A percentile compares a stretch with the other conserved stretches of the same genome.
These are phyloP conservation scores for Mollisiaceae sp. DNA, from an alignment of 2,329 filamentous ascomycete species.

Conservation along the genomic window DNA sequence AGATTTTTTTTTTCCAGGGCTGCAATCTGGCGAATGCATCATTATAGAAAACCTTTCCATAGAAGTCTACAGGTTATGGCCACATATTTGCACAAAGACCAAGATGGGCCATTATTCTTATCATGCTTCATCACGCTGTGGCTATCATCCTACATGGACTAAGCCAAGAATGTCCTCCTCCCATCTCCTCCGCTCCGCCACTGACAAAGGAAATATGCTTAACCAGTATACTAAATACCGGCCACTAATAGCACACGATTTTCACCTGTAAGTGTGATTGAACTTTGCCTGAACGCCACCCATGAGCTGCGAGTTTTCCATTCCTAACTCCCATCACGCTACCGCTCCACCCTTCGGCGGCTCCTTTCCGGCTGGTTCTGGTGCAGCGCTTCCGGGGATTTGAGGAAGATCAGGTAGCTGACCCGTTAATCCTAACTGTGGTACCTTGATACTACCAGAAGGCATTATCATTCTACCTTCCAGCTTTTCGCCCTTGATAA, in stretches of 20 bases:
- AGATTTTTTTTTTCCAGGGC: too few species aligned
- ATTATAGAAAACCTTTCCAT: neutral
- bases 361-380: slow-evolving; percentile 30
- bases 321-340: slow-evolving; percentile 26
- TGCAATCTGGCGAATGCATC: neutral
- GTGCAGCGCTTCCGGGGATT: slow-evolving; percentile 36
- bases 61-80: neutral
- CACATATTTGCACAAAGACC: neutral
- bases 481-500: slow-evolving; percentile 85
- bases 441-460: slow-evolving; percentile 69
- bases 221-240: slow-evolving; percentile 16
- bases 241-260: slow-evolving; percentile 18
- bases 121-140: slow-evolving; percentile 19
- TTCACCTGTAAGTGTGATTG: slow-evolving; percentile 4
- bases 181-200: neutral
- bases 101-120: neutral
- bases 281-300: slow-evolving; percentile 20
- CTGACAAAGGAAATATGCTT: slow-evolving; percentile 28
- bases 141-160: slow-evolving; percentile 26
- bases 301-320: slow-evolving; percentile 21
- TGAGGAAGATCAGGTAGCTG: slow-evolving; percentile 29
- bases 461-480: slow-evolving; percentile 68
- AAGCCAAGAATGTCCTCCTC: slow-evolving; percentile 6
- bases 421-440: slow-evolving; percentile 43
- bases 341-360: slow-evolving; percentile 37